Conservation (phyloP, 139 green algal genomes). For the Edaphochlamys debaryana region DNA sequence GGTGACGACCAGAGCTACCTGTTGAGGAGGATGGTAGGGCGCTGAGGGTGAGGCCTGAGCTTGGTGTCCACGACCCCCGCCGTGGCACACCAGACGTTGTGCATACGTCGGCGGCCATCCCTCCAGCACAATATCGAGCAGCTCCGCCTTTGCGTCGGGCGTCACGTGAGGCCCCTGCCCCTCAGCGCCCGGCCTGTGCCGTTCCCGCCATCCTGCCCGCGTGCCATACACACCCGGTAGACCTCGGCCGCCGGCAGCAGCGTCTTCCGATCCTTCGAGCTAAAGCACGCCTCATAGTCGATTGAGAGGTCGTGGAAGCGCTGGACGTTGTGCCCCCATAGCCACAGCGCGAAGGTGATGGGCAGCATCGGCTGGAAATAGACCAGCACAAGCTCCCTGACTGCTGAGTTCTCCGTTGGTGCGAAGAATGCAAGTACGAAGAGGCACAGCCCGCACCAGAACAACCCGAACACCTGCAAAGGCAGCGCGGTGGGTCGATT, state of each 20-base stretch:
- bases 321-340: constrained; percentile 74
- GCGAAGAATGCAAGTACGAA: not conserved
- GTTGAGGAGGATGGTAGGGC: no score
- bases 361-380: constrained; percentile 83
- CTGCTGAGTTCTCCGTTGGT: not conserved
- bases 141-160: no score
- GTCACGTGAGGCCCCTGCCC: no score
- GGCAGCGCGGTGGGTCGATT: no score
- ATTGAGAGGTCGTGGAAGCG: constrained; percentile 64
- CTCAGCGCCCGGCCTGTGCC: no score
- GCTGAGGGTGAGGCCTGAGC: no score
- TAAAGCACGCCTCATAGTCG: constrained; percentile 81
- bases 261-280: constrained; percentile 60
- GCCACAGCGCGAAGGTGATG: constrained; percentile 79
- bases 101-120: no score
- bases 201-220: no score
- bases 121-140: no score
- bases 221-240: constrained; percentile 40
- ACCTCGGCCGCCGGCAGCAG: constrained; percentile 56
- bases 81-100: no score
- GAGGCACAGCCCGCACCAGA: constrained; percentile 5
- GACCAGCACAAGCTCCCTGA: constrained; percentile 65
- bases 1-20: constrained; percentile 51
- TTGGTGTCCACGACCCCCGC: no score
- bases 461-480: not conserved